Conservation (phyloP, 1,284 basidiomycete genomes). For the Ganoderma resinaceum region DNA sequence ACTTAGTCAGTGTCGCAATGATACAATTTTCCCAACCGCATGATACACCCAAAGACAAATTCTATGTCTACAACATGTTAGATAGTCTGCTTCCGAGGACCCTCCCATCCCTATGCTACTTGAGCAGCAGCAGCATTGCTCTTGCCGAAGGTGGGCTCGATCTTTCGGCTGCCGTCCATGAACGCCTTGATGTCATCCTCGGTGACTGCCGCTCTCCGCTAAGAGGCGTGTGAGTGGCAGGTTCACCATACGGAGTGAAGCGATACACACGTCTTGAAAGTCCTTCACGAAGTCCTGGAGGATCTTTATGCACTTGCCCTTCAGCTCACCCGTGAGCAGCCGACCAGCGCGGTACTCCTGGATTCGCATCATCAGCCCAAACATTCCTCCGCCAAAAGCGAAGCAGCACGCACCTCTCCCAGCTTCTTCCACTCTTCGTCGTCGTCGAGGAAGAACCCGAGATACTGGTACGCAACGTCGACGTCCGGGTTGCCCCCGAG, state of each 20-base stretch:
- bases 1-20: background rate
- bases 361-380: conserved; percentile 4
- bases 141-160: conserved; percentile 61
- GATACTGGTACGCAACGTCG: conserved; percentile 96
- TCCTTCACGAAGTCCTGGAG: conserved; percentile 86
- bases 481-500: conserved; percentile 95
- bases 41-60: conserved; percentile 2
- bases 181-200: conserved; percentile 81
- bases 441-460: conserved; percentile 97
- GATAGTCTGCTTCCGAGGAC: conserved; percentile 18
- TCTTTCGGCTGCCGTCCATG: conserved; percentile 88
- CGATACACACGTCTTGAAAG: conserved; percentile 84
- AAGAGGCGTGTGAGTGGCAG: conserved; percentile 10
- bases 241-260: conserved; percentile 8
- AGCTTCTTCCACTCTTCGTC: conserved; percentile 86
- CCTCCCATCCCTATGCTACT: conserved; percentile 5
- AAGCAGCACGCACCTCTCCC: conserved; percentile 66
- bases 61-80: conserved; percentile 31
- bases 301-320: conserved; percentile 87
- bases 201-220: conserved; percentile 85
- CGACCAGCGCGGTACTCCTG: conserved; percentile 93
- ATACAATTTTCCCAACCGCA: background rate
- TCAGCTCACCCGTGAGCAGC: conserved; percentile 92
- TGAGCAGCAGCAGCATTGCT: conserved; percentile 9
- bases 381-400: background rate